These are phyloP conservation scores for Emergomyces africanus DNA, from an alignment of 2,329 filamentous ascomycete species.

Conservation along the genomic window DNA sequence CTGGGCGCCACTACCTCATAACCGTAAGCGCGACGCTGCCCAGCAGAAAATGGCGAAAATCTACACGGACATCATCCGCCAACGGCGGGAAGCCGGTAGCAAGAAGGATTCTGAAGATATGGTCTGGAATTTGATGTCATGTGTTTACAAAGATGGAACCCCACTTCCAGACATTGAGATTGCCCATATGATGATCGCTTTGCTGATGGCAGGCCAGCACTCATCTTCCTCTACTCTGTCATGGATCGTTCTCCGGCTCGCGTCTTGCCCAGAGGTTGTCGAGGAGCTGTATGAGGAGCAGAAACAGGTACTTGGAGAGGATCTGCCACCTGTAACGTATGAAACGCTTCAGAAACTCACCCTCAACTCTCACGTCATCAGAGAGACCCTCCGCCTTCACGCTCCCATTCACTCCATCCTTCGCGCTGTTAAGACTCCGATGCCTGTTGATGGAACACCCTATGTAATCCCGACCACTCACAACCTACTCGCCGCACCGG, in stretches of 20 bases:
- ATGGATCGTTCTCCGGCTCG: conserved; percentile 75
- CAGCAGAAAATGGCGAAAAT: conserved; percentile 69
- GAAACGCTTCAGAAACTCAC: conserved; percentile 68
- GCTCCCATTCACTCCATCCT: conserved; percentile 92
- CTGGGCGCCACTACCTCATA: conserved; percentile 81
- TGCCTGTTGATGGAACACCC: conserved; percentile 69
- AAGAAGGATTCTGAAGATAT: conserved; percentile 56
- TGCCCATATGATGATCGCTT: conserved; percentile 86
- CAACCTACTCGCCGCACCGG: conserved; percentile 71
- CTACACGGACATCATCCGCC: conserved; percentile 70
- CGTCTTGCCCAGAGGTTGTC: conserved; percentile 62
- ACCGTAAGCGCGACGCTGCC: conserved; percentile 65
- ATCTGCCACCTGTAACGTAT: conserved; percentile 62
- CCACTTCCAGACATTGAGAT: conserved; percentile 71
- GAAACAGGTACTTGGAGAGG: conserved; percentile 54
- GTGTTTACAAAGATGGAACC: conserved; percentile 69
- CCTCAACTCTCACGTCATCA: conserved; percentile 72
- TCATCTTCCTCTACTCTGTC: conserved; percentile 72
- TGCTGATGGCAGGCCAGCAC: conserved; percentile 87
- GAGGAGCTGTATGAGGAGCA: conserved; percentile 81
- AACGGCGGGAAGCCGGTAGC: conserved; percentile 46
- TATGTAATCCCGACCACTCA: conserved; percentile 72
- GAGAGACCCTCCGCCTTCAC: conserved; percentile 83
- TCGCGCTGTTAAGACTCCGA: conserved; percentile 79
- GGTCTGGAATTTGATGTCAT: conserved; percentile 83